Percentiles rank a stretch among this genome's conserved stretches.
phyloP scores from a whole-genome alignment of 1,139 yeast genomes.

The Diutina rugosa region DNA sequence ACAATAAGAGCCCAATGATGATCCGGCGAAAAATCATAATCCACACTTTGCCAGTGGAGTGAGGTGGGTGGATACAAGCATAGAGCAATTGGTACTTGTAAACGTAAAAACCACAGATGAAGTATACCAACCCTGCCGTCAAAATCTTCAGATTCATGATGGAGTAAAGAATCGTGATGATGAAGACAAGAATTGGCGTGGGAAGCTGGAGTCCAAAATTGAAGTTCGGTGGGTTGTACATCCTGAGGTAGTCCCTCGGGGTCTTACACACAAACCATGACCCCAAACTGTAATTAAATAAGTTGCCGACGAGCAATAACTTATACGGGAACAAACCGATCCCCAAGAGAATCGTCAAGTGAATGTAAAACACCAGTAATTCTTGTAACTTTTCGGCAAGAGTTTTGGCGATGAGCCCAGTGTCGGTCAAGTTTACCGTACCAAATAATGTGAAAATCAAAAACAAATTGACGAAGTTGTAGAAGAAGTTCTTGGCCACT shows the following conservation, averaged over 20 bases:
- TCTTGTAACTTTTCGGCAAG: conserved; percentile 60
- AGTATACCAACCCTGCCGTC: conserved; percentile 61
- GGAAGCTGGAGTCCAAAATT: conserved; percentile 76
- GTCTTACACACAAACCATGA: conserved; percentile 7
- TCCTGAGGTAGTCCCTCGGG: conserved; percentile 50
- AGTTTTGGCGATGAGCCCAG: conserved; percentile 63
- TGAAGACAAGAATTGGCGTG: conserved; percentile 63
- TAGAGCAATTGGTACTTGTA: conserved; percentile 73
- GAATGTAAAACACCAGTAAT: conserved; percentile 60
- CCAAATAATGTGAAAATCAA: conserved; percentile 73
- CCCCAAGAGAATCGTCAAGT: conserved; percentile 62
- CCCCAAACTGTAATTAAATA: neutral
- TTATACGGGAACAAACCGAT: conserved; percentile 70
- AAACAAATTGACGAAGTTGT: conserved; percentile 65
- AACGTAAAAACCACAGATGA: conserved; percentile 61
- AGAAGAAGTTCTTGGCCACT: conserved; percentile 66
- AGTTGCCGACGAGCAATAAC: conserved; percentile 37
- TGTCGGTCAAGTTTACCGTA: conserved; percentile 55
- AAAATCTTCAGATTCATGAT: conserved; percentile 67
- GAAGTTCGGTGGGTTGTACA: conserved; percentile 66
- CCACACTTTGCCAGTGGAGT: conserved; percentile 85
- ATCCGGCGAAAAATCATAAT: conserved; percentile 67
- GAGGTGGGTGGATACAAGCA: conserved; percentile 78
- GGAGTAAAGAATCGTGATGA: conserved; percentile 66
- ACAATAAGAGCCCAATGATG: conserved; percentile 54